phyloP scores from a whole-genome alignment of 805 yeast species.

The Jamesozyma spencerorum region DNA sequence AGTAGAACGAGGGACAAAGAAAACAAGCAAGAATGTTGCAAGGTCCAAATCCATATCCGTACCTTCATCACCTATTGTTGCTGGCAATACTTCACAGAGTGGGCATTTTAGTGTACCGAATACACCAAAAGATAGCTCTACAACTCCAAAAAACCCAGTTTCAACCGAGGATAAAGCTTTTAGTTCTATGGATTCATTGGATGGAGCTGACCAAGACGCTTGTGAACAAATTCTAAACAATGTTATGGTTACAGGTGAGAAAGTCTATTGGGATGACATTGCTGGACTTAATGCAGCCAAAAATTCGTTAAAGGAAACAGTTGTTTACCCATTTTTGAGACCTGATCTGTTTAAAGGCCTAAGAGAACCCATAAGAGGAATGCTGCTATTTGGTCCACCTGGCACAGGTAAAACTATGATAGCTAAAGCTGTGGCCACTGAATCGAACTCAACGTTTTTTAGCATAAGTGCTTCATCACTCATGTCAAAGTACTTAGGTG shows the following conservation, averaged over 20 bases:
- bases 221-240: slow-evolving; percentile 84
- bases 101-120: too few relatives aligned
- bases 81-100: background rate
- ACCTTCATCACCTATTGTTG: background rate
- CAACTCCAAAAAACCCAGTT: background rate
- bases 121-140: background rate
- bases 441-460: slow-evolving; percentile 87
- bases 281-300: slow-evolving; percentile 89
- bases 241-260: slow-evolving; percentile 84
- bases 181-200: slow-evolving; percentile 22
- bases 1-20: background rate
- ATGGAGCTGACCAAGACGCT: slow-evolving; percentile 69
- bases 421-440: slow-evolving; percentile 96
- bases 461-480: slow-evolving; percentile 85
- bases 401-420: slow-evolving; percentile 98
- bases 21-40: background rate
- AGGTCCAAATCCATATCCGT: background rate
- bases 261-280: slow-evolving; percentile 92
- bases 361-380: slow-evolving; percentile 93
- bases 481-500: slow-evolving; percentile 74
- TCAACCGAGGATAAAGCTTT: slow-evolving; percentile 1
- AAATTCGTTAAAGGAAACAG: slow-evolving; percentile 83
- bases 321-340: slow-evolving; percentile 88
- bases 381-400: slow-evolving; percentile 95
- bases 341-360: slow-evolving; percentile 89